phyloP scores from a whole-genome alignment of 2,329 filamentous ascomycete species.

The Colletotrichum sublineola region DNA sequence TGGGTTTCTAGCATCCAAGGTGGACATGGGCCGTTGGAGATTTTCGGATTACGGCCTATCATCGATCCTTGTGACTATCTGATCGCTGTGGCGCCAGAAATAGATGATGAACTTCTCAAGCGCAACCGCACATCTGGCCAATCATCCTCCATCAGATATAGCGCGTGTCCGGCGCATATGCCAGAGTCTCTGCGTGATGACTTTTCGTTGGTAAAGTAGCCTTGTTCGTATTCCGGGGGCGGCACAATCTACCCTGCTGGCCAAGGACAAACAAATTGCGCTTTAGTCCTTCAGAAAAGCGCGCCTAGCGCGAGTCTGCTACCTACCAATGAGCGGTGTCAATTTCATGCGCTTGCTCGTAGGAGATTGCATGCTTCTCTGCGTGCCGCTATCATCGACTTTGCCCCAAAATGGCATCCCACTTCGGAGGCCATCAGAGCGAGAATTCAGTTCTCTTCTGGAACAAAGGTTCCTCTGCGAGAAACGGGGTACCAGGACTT shows the following conservation, averaged over 20 bases:
- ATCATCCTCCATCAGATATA: not conserved
- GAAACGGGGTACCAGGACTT: not conserved
- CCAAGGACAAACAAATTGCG: not conserved
- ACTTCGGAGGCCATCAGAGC: not conserved
- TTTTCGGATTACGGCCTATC: constrained; percentile 14
- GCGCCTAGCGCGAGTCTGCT: constrained; percentile 5
- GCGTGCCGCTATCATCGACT: not conserved
- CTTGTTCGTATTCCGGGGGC: not conserved
- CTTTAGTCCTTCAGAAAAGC: not conserved
- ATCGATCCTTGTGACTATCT: not conserved
- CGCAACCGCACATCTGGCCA: constrained; percentile 14
- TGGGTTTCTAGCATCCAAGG: not conserved
- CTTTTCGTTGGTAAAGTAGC: not conserved
- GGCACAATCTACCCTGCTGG: not conserved
- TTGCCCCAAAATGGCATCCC: not conserved
- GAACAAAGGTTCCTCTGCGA: not conserved
- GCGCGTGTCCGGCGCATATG: not conserved
- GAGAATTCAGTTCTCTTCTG: not conserved
- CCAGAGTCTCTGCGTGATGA: not conserved
- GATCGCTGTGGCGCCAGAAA: constrained; percentile 7
- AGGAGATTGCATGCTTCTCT: not conserved
- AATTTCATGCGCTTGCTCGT: not conserved
- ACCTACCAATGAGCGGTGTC: not conserved
- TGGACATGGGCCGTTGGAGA: constrained; percentile 4
- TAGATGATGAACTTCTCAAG: not conserved